Conservation (phyloP, 2,329 filamentous ascomycete genomes). For the Mycosphaerelloides madeirae region DNA sequence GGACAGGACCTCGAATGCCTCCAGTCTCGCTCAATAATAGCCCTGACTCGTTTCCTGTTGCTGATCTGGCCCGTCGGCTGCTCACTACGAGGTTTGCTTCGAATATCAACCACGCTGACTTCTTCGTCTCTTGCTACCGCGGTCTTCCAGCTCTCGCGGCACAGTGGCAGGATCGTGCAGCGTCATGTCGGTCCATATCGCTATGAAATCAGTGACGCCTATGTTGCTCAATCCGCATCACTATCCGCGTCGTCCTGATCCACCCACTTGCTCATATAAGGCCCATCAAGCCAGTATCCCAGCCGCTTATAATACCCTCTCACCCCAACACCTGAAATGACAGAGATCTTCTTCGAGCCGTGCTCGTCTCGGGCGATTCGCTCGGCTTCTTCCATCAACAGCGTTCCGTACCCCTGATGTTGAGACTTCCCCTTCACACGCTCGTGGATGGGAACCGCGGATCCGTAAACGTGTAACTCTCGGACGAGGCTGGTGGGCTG, state of each 20-base stretch:
- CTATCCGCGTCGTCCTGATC: constrained; percentile 25
- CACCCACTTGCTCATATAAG: constrained; percentile 54
- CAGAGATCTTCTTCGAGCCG: constrained; percentile 86
- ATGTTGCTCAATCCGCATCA: constrained; percentile 29
- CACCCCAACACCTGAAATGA: constrained; percentile 97
- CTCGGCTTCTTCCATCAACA: constrained; percentile 97
- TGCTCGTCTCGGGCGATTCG: constrained; percentile 92
- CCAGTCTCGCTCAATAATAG: too few relatives aligned
- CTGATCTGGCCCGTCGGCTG: too few relatives aligned
- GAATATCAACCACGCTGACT: too few relatives aligned
- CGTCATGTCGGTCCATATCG: too few relatives aligned
- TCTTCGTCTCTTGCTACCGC: too few relatives aligned
- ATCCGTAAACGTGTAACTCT: constrained; percentile 94
- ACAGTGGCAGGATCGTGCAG: too few relatives aligned
- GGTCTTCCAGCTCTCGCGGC: too few relatives aligned
- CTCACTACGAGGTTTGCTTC: too few relatives aligned
- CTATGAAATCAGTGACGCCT: too few relatives aligned
- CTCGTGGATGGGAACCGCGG: constrained; percentile 93
- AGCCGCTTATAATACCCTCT: constrained; percentile 91
- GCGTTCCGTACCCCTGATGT: constrained; percentile 92
- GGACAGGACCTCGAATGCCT: too few relatives aligned
- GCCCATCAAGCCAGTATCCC: constrained; percentile 89
- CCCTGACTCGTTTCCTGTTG: too few relatives aligned
- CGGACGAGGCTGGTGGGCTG: constrained; percentile 90
- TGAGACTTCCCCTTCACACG: constrained; percentile 95